Evolutionary conservation across 208 protist species (phyloP).

Genomic region (Leishmania martiniquensis): DNA sequence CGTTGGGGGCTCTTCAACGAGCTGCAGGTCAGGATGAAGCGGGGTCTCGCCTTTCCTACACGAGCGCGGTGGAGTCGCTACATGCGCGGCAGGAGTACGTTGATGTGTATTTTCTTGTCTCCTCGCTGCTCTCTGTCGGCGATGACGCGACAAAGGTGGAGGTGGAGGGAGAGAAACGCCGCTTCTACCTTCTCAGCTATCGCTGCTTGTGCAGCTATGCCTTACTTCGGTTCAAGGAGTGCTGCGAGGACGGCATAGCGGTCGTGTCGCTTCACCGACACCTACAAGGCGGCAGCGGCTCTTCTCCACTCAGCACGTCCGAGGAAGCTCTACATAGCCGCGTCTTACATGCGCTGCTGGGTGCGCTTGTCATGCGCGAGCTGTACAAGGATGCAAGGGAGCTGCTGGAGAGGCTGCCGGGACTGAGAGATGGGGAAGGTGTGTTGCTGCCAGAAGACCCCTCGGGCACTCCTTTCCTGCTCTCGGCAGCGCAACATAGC

Average conservation of each 20-base stretch:
- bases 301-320: not conserved
- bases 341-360: conserved; percentile 21
- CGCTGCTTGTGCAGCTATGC: conserved; percentile 63
- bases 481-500: conserved; percentile 1
- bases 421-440: not conserved
- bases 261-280: conserved; percentile 12
- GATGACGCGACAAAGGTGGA: not conserved
- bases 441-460: not conserved
- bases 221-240: conserved; percentile 79
- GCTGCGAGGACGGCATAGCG: conserved; percentile 61
- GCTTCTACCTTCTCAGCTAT: conserved; percentile 30
- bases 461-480: too few species aligned
- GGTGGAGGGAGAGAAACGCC: not conserved
- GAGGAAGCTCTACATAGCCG: not conserved
- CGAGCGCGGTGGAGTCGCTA: not conserved
- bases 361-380: conserved; percentile 57
- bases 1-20: not conserved
- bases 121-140: conserved; percentile 6
- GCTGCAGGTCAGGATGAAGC: not conserved
- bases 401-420: conserved; percentile 6
- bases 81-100: conserved; percentile 31
- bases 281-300: not conserved
- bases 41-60: not conserved
- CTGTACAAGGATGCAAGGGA: conserved; percentile 48
- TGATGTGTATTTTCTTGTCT: conserved; percentile 31